Conservation (phyloP, 1,284 basidiomycete species). For the Fomitopsis betulina region DNA sequence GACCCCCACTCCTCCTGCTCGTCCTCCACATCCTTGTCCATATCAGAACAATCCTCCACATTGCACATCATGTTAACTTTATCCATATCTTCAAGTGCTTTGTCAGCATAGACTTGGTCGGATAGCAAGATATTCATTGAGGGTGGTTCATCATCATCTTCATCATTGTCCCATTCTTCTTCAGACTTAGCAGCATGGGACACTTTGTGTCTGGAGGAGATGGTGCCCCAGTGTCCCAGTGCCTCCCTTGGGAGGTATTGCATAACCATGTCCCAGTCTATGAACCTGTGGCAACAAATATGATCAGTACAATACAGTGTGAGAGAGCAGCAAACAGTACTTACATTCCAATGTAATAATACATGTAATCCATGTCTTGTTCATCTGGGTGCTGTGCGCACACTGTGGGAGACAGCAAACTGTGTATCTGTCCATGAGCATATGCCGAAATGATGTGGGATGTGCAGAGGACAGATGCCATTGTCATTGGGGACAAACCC, state of each 20-base stretch:
- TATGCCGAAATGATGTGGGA: conserved; percentile 35
- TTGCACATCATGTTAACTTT: too few species aligned
- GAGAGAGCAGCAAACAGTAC: conserved; percentile 2
- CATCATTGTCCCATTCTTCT: too few species aligned
- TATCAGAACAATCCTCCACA: too few species aligned
- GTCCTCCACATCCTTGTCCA: background rate
- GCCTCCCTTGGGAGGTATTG: background rate
- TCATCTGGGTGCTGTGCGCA: background rate
- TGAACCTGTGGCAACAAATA: too few species aligned
- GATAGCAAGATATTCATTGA: too few species aligned
- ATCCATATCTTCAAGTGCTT: too few species aligned
- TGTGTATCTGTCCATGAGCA: background rate
- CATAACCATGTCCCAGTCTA: background rate
- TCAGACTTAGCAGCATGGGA: too few species aligned
- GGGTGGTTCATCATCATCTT: background rate
- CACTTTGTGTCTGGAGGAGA: too few species aligned
- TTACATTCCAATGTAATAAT: conserved; percentile 20
- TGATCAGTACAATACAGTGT: too few species aligned
- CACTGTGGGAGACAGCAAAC: background rate
- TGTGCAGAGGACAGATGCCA: conserved; percentile 28
- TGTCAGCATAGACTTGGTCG: too few species aligned
- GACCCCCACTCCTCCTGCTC: too few species aligned
- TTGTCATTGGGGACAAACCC: conserved; percentile 25
- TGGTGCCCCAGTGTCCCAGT: background rate
- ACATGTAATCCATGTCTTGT: conserved; percentile 12